Evolutionary conservation across 495 filamentous ascomycete genomes (phyloP), one percentile per base, ranked within the genome.

Genomic region (Achaetomiella virescens): DNA sequence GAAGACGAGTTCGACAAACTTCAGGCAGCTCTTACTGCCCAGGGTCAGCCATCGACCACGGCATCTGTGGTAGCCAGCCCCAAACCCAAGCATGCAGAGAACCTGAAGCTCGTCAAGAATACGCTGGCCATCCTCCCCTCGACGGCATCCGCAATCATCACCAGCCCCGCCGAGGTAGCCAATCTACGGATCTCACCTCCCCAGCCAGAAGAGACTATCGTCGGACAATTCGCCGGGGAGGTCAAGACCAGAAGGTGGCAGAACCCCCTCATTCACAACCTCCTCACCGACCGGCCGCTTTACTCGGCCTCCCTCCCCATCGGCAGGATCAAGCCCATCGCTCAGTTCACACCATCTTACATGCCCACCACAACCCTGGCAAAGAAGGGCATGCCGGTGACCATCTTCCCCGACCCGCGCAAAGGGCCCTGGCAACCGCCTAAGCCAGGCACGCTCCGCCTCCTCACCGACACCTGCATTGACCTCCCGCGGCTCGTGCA

Each of bases 201-300:
- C 10, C 54, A 56, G 81, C 81, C 35, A 75, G 81, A 29, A 67
- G 72, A 47, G 40, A 66, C 40, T 29, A 74, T 41, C 33, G 67
- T 67, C 54, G 72, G 54, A 66, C 77, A 55, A 61, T 72, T 82
- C 29, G 70, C 83, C 1, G 82, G 85, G 5, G 83, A 81, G 44
- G 87, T 91, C 1, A 81, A 82, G 43, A 91, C 89, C 0, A 79
- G 90, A 56, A 78, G 82, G 48, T 84, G 85, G 66, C 84, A 88
- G 59, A 97, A 99, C 64, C 90, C 91, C 1, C 78, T 99, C 11
- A 97, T 99, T 52, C 93, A 97, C 70, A 97, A 95, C 61, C 85
- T 97, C 8, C 80, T 99, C 17, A 99, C 93, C 15, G 91, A 99
- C 70, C 92, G 96, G 66, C 93, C 93, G 1, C 75, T 89, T 20